Percentiles rank a stretch among this genome's conserved stretches.
Conservation (phyloP, 148 eudicot genomes). For the Camellia sinensis region DNA sequence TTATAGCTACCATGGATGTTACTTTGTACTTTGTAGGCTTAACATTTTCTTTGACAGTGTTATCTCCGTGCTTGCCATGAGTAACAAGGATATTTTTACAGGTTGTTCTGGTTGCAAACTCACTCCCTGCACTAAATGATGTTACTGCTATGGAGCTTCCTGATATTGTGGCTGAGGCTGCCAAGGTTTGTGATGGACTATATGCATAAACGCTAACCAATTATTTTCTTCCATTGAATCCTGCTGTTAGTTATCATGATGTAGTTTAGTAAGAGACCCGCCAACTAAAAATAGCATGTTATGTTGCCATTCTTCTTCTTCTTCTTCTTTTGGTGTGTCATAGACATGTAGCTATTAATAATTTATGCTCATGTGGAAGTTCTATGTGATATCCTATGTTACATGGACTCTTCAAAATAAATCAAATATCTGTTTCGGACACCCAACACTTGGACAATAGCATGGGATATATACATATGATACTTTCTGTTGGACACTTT, state of each 20-base stretch:
- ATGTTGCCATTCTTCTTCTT: background rate
- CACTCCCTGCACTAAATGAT: constrained; percentile 91
- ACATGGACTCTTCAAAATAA: no score
- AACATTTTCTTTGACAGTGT: background rate
- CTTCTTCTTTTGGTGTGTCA: background rate
- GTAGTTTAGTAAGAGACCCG: background rate
- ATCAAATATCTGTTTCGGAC: no score
- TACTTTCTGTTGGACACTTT: no score
- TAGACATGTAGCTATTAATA: background rate
- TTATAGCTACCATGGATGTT: background rate
- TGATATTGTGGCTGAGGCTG: constrained; percentile 95
- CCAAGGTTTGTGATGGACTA: constrained; percentile 56
- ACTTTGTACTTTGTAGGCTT: background rate
- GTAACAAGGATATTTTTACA: constrained; percentile 27
- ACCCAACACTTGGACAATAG: no score
- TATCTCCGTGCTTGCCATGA: background rate
- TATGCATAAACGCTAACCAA: background rate
- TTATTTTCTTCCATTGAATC: background rate
- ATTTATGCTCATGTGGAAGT: background rate
- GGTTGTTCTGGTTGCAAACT: constrained; percentile 97
- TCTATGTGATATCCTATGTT: background rate
- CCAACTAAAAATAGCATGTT: background rate
- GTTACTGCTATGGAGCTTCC: constrained; percentile 98
- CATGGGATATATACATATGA: no score
- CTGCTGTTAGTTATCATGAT: background rate